phyloP scores from a whole-genome alignment of 257 asterid genomes.

The Solanum etuberosum region DNA sequence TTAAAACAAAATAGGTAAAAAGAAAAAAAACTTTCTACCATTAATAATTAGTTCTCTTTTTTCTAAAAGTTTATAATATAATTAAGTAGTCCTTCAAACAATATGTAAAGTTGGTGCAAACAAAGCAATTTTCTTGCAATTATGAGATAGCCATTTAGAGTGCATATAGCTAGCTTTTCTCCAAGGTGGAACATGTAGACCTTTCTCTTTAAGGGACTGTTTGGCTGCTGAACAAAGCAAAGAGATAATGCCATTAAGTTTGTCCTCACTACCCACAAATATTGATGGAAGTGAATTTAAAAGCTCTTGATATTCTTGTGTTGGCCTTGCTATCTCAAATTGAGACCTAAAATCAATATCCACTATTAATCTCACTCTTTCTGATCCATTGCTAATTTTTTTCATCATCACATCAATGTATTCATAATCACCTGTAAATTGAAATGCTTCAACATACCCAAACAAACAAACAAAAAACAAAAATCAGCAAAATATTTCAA shows the following conservation, averaged over 20 bases:
- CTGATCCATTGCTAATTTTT: conserved; percentile 4
- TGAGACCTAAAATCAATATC: conserved; percentile 48
- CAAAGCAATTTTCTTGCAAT: conserved; percentile 20
- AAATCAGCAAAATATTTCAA: background rate
- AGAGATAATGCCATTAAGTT: conserved; percentile 31
- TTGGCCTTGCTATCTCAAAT: conserved; percentile 44
- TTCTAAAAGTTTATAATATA: background rate
- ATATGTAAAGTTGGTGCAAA: background rate
- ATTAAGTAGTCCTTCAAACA: background rate
- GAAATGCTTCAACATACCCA: conserved; percentile 12
- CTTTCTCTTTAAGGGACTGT: conserved; percentile 43
- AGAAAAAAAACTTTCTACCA: background rate
- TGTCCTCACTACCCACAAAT: conserved; percentile 47
- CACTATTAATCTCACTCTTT: conserved; percentile 26
- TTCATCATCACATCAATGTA: conserved; percentile 47
- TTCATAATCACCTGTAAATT: conserved; percentile 32
- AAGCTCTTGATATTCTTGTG: conserved; percentile 32
- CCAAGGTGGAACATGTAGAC: conserved; percentile 59
- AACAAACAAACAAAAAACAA: background rate
- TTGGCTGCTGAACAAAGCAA: conserved; percentile 45
- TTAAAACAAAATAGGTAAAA: background rate
- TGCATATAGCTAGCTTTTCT: conserved; percentile 41
- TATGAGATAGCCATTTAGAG: conserved; percentile 47
- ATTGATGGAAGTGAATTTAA: conserved; percentile 35
- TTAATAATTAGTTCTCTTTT: background rate